Conservation (phyloP, 768 basidiomycete species). For the Amylocystis lapponica region DNA sequence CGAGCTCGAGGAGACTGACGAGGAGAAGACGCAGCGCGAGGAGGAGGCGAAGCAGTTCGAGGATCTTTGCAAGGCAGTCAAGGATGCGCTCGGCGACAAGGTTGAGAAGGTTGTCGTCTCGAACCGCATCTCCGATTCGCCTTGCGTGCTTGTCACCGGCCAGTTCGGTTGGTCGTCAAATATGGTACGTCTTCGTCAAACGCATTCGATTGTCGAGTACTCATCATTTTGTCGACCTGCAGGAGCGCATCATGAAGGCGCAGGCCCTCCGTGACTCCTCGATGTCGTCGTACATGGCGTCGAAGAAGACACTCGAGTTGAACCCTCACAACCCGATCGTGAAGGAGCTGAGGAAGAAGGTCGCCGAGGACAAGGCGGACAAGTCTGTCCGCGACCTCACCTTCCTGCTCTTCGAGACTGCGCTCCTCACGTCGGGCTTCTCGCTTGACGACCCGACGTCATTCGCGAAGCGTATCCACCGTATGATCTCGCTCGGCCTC, state of each 20-base stretch:
- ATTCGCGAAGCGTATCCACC: constrained; percentile 94
- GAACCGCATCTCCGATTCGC: constrained; percentile 96
- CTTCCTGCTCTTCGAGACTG: constrained; percentile 94
- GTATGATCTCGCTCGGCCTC: constrained; percentile 92
- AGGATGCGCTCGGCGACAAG: constrained; percentile 98
- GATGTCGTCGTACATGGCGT: constrained; percentile 99
- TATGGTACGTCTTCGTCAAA: too few relatives aligned
- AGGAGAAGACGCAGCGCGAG: constrained; percentile 91
- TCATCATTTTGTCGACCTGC: too few relatives aligned
- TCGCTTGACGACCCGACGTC: constrained; percentile 92
- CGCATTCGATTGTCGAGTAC: background rate
- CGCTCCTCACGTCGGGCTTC: constrained; percentile 93
- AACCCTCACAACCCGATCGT: constrained; percentile 91
- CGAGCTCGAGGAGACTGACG: constrained; percentile 98
- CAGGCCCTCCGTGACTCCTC: constrained; percentile 94
- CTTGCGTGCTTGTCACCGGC: constrained; percentile 95
- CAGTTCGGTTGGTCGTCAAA: constrained; percentile 99
- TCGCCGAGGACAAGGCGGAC: constrained; percentile 96
- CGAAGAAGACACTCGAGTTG: constrained; percentile 96
- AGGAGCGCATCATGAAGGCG: constrained; percentile 99
- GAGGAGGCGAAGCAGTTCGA: constrained; percentile 76
- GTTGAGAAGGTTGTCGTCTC: constrained; percentile 99
- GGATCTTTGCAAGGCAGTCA: constrained; percentile 90
- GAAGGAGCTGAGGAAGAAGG: constrained; percentile 94
- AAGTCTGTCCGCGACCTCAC: constrained; percentile 97